Evolutionary conservation across 2,329 filamentous ascomycete genomes (phyloP), one percentile per base, ranked within the genome.

Genomic region (Curvularia spicifera): DNA sequence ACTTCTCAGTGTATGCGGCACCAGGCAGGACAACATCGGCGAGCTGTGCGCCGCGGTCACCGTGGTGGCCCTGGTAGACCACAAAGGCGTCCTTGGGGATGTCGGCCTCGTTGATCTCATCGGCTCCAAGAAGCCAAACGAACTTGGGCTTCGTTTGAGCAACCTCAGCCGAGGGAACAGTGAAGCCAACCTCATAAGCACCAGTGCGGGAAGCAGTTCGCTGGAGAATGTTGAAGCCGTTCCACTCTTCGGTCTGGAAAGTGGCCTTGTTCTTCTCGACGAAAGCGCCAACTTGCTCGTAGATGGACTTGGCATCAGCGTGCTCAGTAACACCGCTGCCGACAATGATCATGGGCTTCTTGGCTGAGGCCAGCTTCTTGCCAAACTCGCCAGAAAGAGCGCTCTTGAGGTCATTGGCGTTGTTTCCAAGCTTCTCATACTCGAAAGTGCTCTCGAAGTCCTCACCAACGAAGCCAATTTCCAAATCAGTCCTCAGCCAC

Each of bases 11-110:
- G 82, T 97, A 99, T 12, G 95, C 93, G 50, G 93, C 93, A 67
- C 93, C 94, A 28, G 95, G 95, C 20, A 99, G 90, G 67, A 99
- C 86, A 57, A 99, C 87, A 72, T 99, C 94, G 48, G 95, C 95
- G 61, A 97, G 87, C 79, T 96, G 90, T 54, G 95, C 95, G 65
- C 94, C 95, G 52, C 87, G 87, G 81, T 99, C 95, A 79, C 95
- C 95, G 79, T 99, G 95, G 79, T 99, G 95, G 65, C 95, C 95
- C 80, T 99, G 95, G 83, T 99, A 99, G 71, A 99, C 87, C 62
- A 99, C 89, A 76, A 98, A 99, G 12, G 95, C 93, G 67, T 95
- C 91, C 84, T 95, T 96, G 71, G 95, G 95, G 57, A 99, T 91
- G 69, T 97, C 93, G 58, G 87, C 85, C 68, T 91, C 87, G 64